Percentiles rank a stretch among this genome's conserved stretches.
Evolutionary conservation across 805 yeast genomes (phyloP).

Genomic region (Nakazawaea siamensis): DNA sequence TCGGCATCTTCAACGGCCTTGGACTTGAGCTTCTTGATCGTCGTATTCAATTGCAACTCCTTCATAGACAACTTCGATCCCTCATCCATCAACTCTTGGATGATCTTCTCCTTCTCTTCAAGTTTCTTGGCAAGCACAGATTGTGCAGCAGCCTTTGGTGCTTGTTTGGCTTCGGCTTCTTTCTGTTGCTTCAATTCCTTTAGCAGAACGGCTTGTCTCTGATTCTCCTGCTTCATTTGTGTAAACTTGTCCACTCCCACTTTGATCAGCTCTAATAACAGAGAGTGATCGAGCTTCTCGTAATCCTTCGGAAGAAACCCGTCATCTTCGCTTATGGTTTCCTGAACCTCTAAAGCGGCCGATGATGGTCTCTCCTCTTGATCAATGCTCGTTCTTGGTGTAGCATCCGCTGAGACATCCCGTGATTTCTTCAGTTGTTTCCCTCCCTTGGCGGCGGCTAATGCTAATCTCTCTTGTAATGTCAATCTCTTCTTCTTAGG

Average conservation of each 20-base stretch:
- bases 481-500: conserved; percentile 53
- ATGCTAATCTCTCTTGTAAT: conserved; percentile 76
- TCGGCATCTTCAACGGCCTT: conserved; percentile 31
- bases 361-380: background rate
- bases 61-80: conserved; percentile 65
- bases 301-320: conserved; percentile 2
- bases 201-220: background rate
- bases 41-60: conserved; percentile 61
- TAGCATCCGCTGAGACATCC: conserved; percentile 9
- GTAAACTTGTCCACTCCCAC: background rate
- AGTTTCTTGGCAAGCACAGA: conserved; percentile 22
- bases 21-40: conserved; percentile 53
- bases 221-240: conserved; percentile 10
- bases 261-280: background rate
- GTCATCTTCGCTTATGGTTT: background rate
- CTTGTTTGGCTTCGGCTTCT: conserved; percentile 1
- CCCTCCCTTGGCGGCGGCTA: conserved; percentile 56
- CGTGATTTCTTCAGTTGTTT: conserved; percentile 13
- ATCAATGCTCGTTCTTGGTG: conserved; percentile 10
- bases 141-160: background rate
- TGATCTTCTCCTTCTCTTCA: conserved; percentile 48
- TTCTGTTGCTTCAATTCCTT: background rate
- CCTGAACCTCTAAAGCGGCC: background rate
- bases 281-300: background rate
- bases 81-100: conserved; percentile 62